These are phyloP conservation scores for Magnaporthiopsis incrustans DNA, from an alignment of 2,329 filamentous ascomycete species.

Conservation along the genomic window DNA sequence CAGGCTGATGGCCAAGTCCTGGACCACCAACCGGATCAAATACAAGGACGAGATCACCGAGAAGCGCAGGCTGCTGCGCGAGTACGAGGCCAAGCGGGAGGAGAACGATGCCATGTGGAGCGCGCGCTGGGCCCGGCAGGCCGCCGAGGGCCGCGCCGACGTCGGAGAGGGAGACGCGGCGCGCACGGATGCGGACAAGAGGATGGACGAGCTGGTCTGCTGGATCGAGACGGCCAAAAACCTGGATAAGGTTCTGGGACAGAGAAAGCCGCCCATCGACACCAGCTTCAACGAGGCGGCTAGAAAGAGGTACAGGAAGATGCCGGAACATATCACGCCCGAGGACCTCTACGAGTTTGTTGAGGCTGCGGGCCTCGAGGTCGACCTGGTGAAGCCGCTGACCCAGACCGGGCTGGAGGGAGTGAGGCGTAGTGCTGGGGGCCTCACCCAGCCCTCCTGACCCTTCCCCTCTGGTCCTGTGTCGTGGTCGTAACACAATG, in stretches of 20 bases:
- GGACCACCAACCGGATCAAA: background rate
- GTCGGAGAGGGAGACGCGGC: background rate
- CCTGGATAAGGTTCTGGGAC: background rate
- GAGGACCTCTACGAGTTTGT: background rate
- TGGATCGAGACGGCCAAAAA: background rate
- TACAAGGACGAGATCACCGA: background rate
- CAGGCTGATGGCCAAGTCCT: slow-evolving; percentile 8
- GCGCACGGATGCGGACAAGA: background rate
- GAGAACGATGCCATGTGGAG: background rate
- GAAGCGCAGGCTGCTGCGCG: background rate
- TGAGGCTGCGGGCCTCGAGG: too few relatives aligned
- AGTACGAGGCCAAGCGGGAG: background rate
- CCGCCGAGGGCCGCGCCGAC: background rate
- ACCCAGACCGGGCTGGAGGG: too few relatives aligned
- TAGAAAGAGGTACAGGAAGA: background rate
- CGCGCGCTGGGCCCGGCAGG: background rate
- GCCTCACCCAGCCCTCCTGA: too few relatives aligned
- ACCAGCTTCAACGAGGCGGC: background rate
- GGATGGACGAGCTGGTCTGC: background rate
- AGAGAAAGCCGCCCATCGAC: background rate
- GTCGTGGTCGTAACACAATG: too few relatives aligned
- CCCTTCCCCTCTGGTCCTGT: too few relatives aligned
- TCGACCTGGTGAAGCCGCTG: too few relatives aligned
- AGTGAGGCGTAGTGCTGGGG: too few relatives aligned
- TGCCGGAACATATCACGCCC: background rate